Conservation (phyloP, 306 rosid genomes). For the Senna siamea region DNA sequence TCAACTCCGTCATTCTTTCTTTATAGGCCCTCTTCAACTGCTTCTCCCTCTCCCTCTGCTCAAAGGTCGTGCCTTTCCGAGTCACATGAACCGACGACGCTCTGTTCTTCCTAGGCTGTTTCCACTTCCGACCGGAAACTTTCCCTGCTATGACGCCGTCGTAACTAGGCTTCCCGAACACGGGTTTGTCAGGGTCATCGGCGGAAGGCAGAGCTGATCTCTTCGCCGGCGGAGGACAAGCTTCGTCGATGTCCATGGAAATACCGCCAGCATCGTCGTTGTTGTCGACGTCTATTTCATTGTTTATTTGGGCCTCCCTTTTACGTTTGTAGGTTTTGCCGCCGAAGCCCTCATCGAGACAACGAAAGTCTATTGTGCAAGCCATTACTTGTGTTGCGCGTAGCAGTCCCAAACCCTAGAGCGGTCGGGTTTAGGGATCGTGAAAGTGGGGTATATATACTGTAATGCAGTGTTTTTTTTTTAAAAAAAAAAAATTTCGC, state of each 20-base stretch:
- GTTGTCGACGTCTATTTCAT: background rate
- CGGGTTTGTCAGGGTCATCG: constrained; percentile 76
- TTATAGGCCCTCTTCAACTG: constrained; percentile 71
- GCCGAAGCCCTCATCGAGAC: constrained; percentile 91
- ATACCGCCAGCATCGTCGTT: constrained; percentile 22
- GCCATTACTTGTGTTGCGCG: constrained; percentile 53
- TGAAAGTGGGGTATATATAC: constrained; percentile 25
- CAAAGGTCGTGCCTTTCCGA: constrained; percentile 62
- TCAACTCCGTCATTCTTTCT: constrained; percentile 76
- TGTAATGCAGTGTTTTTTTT: too few relatives aligned
- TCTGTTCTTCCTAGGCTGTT: constrained; percentile 67
- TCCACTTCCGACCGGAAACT: constrained; percentile 89
- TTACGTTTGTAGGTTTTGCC: constrained; percentile 93
- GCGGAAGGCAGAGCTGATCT: constrained; percentile 70
- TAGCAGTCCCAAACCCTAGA: constrained; percentile 38
- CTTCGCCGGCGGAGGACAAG: constrained; percentile 63
- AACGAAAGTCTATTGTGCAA: constrained; percentile 82
- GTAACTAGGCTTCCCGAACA: constrained; percentile 68
- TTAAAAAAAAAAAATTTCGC: background rate
- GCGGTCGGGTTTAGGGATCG: background rate
- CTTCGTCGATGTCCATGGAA: constrained; percentile 70
- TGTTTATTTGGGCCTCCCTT: constrained; percentile 48
- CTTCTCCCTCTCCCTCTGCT: constrained; percentile 78
- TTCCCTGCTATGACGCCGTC: constrained; percentile 87
- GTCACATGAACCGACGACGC: constrained; percentile 69